Evolutionary conservation across 768 basidiomycete genomes (phyloP).

Genomic region (Russula sp.): DNA sequence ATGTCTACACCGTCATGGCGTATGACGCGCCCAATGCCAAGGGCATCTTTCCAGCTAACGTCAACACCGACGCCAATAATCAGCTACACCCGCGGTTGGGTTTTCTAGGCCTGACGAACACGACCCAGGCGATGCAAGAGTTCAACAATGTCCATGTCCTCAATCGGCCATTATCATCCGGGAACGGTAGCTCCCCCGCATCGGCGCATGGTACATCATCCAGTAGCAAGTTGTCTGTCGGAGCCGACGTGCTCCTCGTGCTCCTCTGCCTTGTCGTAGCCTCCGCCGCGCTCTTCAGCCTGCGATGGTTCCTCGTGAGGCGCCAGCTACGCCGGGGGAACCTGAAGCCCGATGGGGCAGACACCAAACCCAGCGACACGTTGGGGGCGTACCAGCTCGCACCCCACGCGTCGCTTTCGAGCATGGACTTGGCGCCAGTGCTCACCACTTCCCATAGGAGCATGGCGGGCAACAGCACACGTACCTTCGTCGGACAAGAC

Average conservation of each 20-base stretch:
- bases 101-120: constrained; percentile 56
- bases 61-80: constrained; percentile 13
- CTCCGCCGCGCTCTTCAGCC: constrained; percentile 46
- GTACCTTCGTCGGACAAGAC: constrained; percentile 26
- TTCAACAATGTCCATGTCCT: constrained; percentile 66
- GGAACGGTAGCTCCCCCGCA: constrained; percentile 8
- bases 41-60: constrained; percentile 40
- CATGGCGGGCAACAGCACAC: constrained; percentile 32
- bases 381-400: constrained; percentile 36
- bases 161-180: constrained; percentile 44
- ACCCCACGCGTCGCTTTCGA: constrained; percentile 27
- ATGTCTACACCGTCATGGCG: constrained; percentile 71
- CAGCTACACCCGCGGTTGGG: constrained; percentile 46
- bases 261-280: constrained; percentile 54
- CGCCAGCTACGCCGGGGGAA: constrained; percentile 24
- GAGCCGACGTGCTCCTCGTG: constrained; percentile 56
- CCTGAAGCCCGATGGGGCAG: constrained; percentile 13
- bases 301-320: constrained; percentile 44
- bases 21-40: constrained; percentile 44
- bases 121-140: constrained; percentile 53
- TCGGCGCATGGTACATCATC: constrained; percentile 11
- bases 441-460: constrained; percentile 30
- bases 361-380: constrained; percentile 16
- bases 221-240: constrained; percentile 44
- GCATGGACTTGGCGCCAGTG: constrained; percentile 22